Evolutionary conservation across 2,329 filamentous ascomycete species (phyloP), one percentile per base, ranked within the genome.

Genomic region (Fusarium sp.): DNA sequence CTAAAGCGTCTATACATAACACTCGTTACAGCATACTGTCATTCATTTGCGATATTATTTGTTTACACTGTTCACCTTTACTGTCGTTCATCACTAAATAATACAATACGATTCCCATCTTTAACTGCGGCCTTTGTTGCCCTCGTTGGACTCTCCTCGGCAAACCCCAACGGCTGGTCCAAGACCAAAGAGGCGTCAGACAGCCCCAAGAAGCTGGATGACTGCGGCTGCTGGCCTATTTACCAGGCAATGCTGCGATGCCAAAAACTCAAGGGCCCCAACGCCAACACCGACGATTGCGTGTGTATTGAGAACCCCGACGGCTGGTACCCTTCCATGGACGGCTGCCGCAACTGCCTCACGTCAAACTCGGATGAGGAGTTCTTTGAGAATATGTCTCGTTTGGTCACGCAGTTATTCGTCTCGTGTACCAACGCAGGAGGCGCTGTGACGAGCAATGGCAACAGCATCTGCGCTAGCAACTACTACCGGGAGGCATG

Each of bases 191-290:
- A 48, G 40, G 67, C 67, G 3, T n/a, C 34, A 6, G 67, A 69
- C 11, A 65, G 67, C 38, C 67, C 67, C n/a, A 58, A 63, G 0
- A 69, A 69, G 7, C 63, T 69, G 24, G 67, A 69, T 20, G 67
- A 69, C 59, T 69, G 67, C 43, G 67, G 67, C 19, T 69, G 67
- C 56, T 58, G 59, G 59, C 67, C 63, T n/a, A 70, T 70, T 32
- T 68, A 70, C 19, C 52, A 69, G 39, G 59, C 67, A 4, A 70
- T 69, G 10, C 56, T 68, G 9, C 38, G 38, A 21, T 69, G 67
- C 32, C 67, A 69, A 17, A 68, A 68, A n/a, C 55, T 69, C 1
- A 70, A 68, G 3, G 57, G 53, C 4, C 52, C 59, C 5, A 49
- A 64, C 6, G 63, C 48, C 5, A 32, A 62, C 20, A 65, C 67